Percentiles rank a stretch among this genome's conserved stretches.
These are phyloP conservation scores for Skeletonema tropicum DNA, from an alignment of 108 stramenopile species.

Conservation along the genomic window DNA sequence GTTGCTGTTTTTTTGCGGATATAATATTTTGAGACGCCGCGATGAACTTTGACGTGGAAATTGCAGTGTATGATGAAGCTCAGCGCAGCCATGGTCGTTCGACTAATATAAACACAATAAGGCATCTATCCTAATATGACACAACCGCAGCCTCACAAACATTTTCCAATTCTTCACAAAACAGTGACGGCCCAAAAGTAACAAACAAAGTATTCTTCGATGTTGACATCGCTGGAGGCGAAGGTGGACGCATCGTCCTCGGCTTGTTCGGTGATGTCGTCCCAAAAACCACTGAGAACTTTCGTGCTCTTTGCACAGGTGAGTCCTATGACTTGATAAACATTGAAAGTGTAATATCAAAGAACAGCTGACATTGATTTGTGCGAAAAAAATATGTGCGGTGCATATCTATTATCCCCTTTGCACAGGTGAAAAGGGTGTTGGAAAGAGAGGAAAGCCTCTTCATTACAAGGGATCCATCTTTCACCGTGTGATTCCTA, in stretches of 20 bases:
- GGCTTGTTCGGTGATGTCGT: slow-evolving; percentile 93
- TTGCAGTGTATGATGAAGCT: not conserved
- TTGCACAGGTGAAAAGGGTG: slow-evolving; percentile 92
- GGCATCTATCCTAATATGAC: no score
- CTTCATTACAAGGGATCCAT: slow-evolving; percentile 78
- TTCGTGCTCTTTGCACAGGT: slow-evolving; percentile 93
- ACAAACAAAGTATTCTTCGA: slow-evolving; percentile 94
- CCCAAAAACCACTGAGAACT: slow-evolving; percentile 94
- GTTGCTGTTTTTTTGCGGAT: not conserved
- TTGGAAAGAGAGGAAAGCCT: slow-evolving; percentile 80
- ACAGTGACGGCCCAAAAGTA: slow-evolving; percentile 56
- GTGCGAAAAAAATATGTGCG: no score
- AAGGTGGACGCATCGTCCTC: slow-evolving; percentile 81
- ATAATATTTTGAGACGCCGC: not conserved
- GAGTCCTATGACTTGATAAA: no score
- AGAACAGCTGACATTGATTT: no score
- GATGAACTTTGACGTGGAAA: not conserved
- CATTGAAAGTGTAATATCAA: no score
- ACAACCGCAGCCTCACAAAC: not conserved
- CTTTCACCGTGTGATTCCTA: slow-evolving; percentile 84
- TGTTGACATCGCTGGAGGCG: slow-evolving; percentile 61
- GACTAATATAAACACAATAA: no score
- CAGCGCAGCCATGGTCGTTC: no score
- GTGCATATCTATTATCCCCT: no score
- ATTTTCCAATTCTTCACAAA: not conserved